Evolutionary conservation across 139 green algal species (phyloP), one percentile per base, ranked within the genome.

Genomic region (Eudorina sp.): DNA sequence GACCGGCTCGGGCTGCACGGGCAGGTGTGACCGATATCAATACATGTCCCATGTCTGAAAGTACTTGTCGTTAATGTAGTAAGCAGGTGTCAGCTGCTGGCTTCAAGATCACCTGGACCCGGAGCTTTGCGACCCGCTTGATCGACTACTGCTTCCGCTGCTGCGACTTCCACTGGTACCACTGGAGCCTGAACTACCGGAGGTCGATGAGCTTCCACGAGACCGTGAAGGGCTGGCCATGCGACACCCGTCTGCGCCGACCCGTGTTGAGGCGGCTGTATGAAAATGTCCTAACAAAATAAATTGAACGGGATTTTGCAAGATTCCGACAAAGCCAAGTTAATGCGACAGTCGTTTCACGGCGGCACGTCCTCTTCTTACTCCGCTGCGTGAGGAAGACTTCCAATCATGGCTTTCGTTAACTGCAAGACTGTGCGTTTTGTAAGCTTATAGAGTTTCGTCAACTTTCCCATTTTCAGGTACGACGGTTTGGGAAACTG

Each of bases 151-250:
- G 53, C 36, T 83, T 4, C 70, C 60, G 55, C 84, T 84, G 72
- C 84, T 89, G 69, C 73, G 79, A 36, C 69, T 82, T 31, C 66
- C 53, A 48, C 83, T 83, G 34, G 34, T 90, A 0, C 53, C 60
- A 48, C 70, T 80, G 36, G 85, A 90, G 34, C 75, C 77, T 11
- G 85, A 86, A 31, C 53, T 70, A 3, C 18, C 55, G 43, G 34
- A 66, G 27, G 72, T 53, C 55, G 53, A 48, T 29, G 85, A 90
- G 34, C 70, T 85, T 6, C 77, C 53, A 13, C 53, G 53, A 31
- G 55, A 70, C 4, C 31, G 38, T 27, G 53, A 74, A n/a, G n/a
- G 53, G 77, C 53, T 74, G 51, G 53, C 53, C 53, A 66, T 84
- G 62, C 62, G 31, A 29, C 62, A 72, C 62, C n/a, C 3, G 62